Conservation (phyloP, 2,329 filamentous ascomycete genomes). For the Hypoxylon sp. region DNA sequence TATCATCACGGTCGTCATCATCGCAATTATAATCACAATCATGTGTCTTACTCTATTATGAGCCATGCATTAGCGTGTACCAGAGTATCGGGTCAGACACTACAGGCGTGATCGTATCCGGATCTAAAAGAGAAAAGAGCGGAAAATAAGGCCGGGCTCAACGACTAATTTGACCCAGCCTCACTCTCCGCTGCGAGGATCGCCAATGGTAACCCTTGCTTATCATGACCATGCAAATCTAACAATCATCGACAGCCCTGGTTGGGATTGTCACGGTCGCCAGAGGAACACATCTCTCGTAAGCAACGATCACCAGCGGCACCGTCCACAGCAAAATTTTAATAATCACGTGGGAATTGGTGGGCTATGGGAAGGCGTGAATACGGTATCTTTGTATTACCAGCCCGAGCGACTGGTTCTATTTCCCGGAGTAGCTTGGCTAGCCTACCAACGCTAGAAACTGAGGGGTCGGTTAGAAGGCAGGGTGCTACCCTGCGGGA, state of each 20-base stretch:
- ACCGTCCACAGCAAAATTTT: conserved; percentile 28
- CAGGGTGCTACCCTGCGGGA: conserved; percentile 44
- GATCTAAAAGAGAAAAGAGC: conserved; percentile 41
- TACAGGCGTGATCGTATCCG: conserved; percentile 50
- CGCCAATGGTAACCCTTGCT: conserved; percentile 41
- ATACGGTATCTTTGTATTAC: conserved; percentile 32
- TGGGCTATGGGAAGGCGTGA: conserved; percentile 27
- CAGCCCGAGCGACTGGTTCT: conserved; percentile 46
- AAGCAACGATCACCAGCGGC: conserved; percentile 27
- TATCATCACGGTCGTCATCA: conserved; percentile 29
- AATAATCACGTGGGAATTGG: conserved; percentile 41
- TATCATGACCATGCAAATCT: conserved; percentile 37
- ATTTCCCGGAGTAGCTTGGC: conserved; percentile 43
- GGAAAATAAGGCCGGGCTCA: conserved; percentile 37
- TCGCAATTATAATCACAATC: conserved; percentile 33
- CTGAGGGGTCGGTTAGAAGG: conserved; percentile 43
- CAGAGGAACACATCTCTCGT: conserved; percentile 22
- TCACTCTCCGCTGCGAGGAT: conserved; percentile 41
- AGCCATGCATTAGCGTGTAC: conserved; percentile 57
- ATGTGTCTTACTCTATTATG: conserved; percentile 52
- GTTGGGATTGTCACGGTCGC: conserved; percentile 23
- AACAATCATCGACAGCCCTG: conserved; percentile 22
- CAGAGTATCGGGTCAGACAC: conserved; percentile 54
- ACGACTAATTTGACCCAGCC: conserved; percentile 43
- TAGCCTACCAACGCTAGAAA: conserved; percentile 40